These are phyloP conservation scores for Mycena sanguinolenta DNA, from an alignment of 768 basidiomycete genomes.

Conservation along the genomic window DNA sequence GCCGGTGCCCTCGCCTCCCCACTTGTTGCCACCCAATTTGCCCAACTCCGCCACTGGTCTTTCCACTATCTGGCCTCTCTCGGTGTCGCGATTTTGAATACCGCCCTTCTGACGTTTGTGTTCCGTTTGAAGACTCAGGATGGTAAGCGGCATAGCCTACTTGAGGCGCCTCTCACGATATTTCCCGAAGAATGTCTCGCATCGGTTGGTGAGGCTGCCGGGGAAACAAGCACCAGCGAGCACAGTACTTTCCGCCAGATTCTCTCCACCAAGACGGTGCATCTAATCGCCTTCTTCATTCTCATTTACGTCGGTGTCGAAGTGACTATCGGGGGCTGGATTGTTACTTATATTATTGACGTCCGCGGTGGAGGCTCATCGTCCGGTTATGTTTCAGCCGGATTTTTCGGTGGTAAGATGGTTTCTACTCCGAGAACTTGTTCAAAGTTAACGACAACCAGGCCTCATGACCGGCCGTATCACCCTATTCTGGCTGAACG, in stretches of 20 bases:
- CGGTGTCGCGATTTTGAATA: constrained; percentile 73
- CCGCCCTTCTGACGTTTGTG: constrained; percentile 62
- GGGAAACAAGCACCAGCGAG: constrained; percentile 52
- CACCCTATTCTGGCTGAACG: constrained; percentile 67
- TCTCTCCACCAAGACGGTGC: constrained; percentile 64
- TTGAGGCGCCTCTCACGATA: constrained; percentile 5
- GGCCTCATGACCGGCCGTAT: constrained; percentile 72
- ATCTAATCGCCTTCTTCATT: constrained; percentile 73
- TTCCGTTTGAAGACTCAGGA: constrained; percentile 83
- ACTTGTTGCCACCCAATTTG: constrained; percentile 85
- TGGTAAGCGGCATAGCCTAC: constrained; percentile 52
- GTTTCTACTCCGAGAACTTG: background rate
- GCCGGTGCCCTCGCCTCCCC: constrained; percentile 78
- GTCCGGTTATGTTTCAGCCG: constrained; percentile 70
- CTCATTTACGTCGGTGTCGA: constrained; percentile 80
- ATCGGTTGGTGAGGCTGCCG: constrained; percentile 63
- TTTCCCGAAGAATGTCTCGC: constrained; percentile 63
- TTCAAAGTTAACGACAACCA: constrained; percentile 37
- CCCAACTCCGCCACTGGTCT: constrained; percentile 75
- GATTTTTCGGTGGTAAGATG: constrained; percentile 65
- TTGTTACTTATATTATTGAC: constrained; percentile 69
- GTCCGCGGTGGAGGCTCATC: constrained; percentile 60
- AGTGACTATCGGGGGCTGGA: constrained; percentile 76
- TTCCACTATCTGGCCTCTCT: constrained; percentile 83
- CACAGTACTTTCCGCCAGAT: constrained; percentile 64